Percentiles rank a stretch among this genome's conserved stretches.
phyloP scores from a whole-genome alignment of 2,329 filamentous ascomycete species.

The Chaetomium sp. region DNA sequence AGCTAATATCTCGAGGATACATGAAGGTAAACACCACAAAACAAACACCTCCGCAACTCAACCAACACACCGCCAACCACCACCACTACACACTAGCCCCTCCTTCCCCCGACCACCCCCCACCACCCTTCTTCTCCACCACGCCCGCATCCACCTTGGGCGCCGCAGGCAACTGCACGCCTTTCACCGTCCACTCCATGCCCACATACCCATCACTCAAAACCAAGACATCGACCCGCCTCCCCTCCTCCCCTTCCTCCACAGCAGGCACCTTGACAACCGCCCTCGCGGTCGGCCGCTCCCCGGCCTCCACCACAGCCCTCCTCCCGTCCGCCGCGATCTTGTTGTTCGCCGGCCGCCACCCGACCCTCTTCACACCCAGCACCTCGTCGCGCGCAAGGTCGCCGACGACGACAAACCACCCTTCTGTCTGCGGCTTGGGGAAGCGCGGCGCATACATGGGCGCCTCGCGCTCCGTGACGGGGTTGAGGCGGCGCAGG shows the following conservation, averaged over 20 bases:
- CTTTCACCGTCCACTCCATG: conserved; percentile 58
- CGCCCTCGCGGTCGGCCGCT: conserved; percentile 56
- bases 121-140: conserved; percentile 24
- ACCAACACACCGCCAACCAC: neutral
- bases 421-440: conserved; percentile 92
- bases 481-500: conserved; percentile 67
- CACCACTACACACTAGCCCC: neutral
- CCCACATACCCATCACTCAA: conserved; percentile 88
- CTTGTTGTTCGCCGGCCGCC: conserved; percentile 49
- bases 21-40: neutral
- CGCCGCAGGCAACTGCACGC: conserved; percentile 55
- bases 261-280: conserved; percentile 56
- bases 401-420: conserved; percentile 79
- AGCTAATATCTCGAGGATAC: no score
- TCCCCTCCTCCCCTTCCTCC: conserved; percentile 47
- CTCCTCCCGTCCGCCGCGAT: conserved; percentile 31
- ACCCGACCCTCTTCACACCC: conserved; percentile 82
- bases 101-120: conserved; percentile 4
- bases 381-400: conserved; percentile 72
- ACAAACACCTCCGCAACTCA: neutral
- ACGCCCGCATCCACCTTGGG: conserved; percentile 52
- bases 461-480: conserved; percentile 66
- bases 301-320: conserved; percentile 44
- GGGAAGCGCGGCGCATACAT: conserved; percentile 89
- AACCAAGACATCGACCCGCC: conserved; percentile 72